Conservation (phyloP, 306 rosid species). For the Medicago lupulina region DNA sequence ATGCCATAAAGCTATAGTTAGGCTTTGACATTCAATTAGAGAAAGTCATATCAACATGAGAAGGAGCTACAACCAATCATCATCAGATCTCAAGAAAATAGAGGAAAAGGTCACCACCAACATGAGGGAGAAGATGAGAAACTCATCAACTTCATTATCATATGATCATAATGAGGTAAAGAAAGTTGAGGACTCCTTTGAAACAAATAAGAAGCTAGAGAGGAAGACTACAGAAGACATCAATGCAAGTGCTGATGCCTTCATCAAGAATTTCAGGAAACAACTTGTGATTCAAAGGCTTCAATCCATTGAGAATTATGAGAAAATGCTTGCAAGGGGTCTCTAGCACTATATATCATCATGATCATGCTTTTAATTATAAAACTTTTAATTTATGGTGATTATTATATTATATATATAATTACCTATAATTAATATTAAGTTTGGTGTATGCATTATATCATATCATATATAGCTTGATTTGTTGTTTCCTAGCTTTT, state of each 20-base stretch:
- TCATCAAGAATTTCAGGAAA: constrained; percentile 84
- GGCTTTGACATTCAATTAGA: not conserved
- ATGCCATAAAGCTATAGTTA: not conserved
- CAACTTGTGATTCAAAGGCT: constrained; percentile 85
- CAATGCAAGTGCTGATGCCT: constrained; percentile 83
- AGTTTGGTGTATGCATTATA: not conserved
- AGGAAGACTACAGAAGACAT: constrained; percentile 65
- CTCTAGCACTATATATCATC: constrained; percentile 34
- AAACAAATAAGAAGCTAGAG: constrained; percentile 50
- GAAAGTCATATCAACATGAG: constrained; percentile 29
- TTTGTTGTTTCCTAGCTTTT: constrained; percentile 24
- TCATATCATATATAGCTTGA: not conserved
- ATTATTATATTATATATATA: not conserved
- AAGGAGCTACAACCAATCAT: constrained; percentile 40
- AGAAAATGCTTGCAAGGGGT: constrained; percentile 77
- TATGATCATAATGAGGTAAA: constrained; percentile 24
- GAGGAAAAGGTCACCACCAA: constrained; percentile 29
- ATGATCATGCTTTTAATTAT: too few species aligned
- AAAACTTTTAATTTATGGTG: not conserved
- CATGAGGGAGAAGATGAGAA: constrained; percentile 40
- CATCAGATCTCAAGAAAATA: not conserved
- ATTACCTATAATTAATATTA: not conserved
- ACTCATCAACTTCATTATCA: not conserved
- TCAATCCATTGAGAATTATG: constrained; percentile 80
- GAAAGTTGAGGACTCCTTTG: constrained; percentile 4